Base-by-base conservation (phyloP, 805 yeast genomes). In the Scheffersomyces coipomensis region DNA sequence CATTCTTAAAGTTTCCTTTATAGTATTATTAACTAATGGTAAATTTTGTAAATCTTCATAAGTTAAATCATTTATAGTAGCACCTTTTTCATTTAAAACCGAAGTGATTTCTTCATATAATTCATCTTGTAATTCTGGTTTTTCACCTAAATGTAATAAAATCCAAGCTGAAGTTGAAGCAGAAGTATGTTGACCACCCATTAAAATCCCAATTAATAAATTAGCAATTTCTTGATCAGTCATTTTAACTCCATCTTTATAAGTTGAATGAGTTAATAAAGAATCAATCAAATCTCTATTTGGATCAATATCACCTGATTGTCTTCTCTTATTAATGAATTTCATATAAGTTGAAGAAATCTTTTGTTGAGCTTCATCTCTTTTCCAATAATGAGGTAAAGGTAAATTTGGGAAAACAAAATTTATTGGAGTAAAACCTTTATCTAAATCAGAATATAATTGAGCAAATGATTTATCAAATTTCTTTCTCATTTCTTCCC, bases 121-220 rank as follows among this genome's bases (percentile, higher is more conserved):
- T 57, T 83, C 85, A 43, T 90, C 85, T 70, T 88, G 97, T 45
- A 91, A 68, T 29, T 86, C 85, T 33, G 95, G 95, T 55, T 79
- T 74, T 54, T 85, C 95, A 49, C 89, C 97, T 45, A 93, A 75
- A 60, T 93, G 98, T 48, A 93, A 75, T 58, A 93, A 71, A 56
- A 82, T 81, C 99, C 99, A 93, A 13, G 97, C 85, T 29, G 96
- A 86, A 17, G 99, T 93, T 18, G 98, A 78, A 32, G 98, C 93
- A 47, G 96, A 85, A 19, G 99, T 93, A 65, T 93, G 99, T 72
- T 93, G 99, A 47, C 99, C 99, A 55, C 99, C 99, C 99, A 93
- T 93, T 45, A 93, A 75, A 39, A 93, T 85, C 64, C 98, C 99
- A 64, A 93, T 91, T 62, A 89, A 72, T 63, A 93, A 73, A 66